These are phyloP conservation scores for Saitozyma podzolica DNA, from an alignment of 768 basidiomycete species.

Conservation along the genomic window DNA sequence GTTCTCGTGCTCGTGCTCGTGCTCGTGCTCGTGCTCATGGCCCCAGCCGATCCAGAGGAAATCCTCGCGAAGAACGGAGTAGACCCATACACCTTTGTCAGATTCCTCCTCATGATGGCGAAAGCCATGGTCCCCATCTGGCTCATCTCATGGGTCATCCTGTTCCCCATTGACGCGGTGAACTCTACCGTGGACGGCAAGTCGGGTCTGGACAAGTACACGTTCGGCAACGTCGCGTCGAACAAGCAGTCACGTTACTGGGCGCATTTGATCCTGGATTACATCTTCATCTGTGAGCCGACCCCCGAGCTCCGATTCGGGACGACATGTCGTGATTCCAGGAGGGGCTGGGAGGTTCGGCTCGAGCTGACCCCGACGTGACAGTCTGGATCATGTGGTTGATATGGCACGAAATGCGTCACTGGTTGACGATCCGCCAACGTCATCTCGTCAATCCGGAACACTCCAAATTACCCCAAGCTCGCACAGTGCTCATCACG, in stretches of 20 bases:
- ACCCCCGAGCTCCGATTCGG: no score
- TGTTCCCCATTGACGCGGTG: conserved; percentile 70
- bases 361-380: background rate
- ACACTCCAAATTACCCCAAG: conserved; percentile 77
- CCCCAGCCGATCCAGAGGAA: conserved; percentile 59
- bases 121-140: conserved; percentile 85
- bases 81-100: conserved; percentile 91
- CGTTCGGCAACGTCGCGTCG: conserved; percentile 72
- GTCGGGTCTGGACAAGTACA: conserved; percentile 67
- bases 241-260: conserved; percentile 64
- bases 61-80: conserved; percentile 48
- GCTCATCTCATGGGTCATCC: conserved; percentile 80
- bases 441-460: conserved; percentile 71
- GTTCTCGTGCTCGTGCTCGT: conserved; percentile 57
- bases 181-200: conserved; percentile 58
- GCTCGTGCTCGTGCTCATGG: conserved; percentile 53
- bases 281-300: conserved; percentile 71
- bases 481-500: conserved; percentile 85
- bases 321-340: no score
- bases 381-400: conserved; percentile 83
- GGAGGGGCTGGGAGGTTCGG: background rate
- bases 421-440: conserved; percentile 79
- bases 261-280: conserved; percentile 76
- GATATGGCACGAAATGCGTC: conserved; percentile 73
- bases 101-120: conserved; percentile 80